Conservation (phyloP, 2,329 filamentous ascomycete genomes). For the Ophiocordyceps robertsii region DNA sequence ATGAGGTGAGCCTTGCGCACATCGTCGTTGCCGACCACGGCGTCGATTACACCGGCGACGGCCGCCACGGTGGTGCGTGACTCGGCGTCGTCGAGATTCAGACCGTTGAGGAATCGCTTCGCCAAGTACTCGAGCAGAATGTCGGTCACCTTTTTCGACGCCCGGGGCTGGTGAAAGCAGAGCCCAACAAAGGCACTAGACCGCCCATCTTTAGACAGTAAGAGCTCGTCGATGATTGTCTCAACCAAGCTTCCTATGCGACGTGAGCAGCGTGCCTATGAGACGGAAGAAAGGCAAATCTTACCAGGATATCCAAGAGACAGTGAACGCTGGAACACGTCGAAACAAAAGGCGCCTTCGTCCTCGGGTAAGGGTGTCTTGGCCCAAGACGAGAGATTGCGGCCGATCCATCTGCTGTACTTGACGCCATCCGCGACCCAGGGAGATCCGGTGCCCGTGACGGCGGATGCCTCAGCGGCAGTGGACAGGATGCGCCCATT, state of each 20-base stretch:
- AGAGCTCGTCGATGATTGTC: constrained; percentile 19
- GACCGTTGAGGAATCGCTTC: constrained; percentile 24
- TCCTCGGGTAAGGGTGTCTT: constrained; percentile 17
- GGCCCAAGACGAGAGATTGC: constrained; percentile 40
- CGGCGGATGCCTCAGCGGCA: constrained; percentile 40
- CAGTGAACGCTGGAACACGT: constrained; percentile 44
- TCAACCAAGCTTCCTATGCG: constrained; percentile 27
- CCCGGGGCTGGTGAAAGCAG: constrained; percentile 14
- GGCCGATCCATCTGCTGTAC: constrained; percentile 61
- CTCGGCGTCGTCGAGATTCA: constrained; percentile 17
- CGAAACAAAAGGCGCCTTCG: constrained; percentile 27
- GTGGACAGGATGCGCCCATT: constrained; percentile 36
- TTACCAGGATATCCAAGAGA: constrained; percentile 62
- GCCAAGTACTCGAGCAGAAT: constrained; percentile 27
- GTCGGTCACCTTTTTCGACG: constrained; percentile 12
- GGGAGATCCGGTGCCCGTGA: constrained; percentile 19
- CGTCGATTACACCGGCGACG: constrained; percentile 41
- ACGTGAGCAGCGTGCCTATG: constrained; percentile 6
- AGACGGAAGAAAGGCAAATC: constrained; percentile 2
- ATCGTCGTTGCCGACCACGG: constrained; percentile 32
- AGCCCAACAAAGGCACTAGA: constrained; percentile 14
- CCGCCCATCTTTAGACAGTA: constrained; percentile 16
- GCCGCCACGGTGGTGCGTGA: constrained; percentile 35
- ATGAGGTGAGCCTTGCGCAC: constrained; percentile 39
- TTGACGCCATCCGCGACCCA: constrained; percentile 54